Evolutionary conservation across 2,329 filamentous ascomycete genomes (phyloP).

Genomic region (Diplodia intermedia): DNA sequence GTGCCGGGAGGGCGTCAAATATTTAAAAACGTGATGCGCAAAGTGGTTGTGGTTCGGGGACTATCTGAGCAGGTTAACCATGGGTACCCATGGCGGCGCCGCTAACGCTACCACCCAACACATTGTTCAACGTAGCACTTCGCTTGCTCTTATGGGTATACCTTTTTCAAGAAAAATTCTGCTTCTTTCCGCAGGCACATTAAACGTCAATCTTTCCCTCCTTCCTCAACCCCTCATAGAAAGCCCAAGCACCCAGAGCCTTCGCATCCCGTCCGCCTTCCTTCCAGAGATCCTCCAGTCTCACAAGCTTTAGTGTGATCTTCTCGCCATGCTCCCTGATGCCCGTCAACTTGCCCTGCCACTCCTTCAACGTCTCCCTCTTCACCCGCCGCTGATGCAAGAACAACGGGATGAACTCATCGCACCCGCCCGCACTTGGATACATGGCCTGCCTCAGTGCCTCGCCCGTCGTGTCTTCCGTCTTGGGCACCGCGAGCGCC

Average conservation of each 20-base stretch:
- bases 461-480: slow-evolving; percentile 38
- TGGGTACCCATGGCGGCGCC: no score
- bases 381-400: slow-evolving; percentile 62
- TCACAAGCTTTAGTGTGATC: slow-evolving; percentile 64
- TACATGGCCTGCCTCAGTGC: slow-evolving; percentile 59
- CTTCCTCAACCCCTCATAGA: slow-evolving; percentile 61
- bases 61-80: no score
- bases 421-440: slow-evolving; percentile 62
- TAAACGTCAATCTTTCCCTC: slow-evolving; percentile 51
- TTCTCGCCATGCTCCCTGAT: slow-evolving; percentile 63
- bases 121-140: no score
- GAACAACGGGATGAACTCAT: slow-evolving; percentile 66
- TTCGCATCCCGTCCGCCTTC: slow-evolving; percentile 64
- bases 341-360: slow-evolving; percentile 62
- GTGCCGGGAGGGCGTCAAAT: no score
- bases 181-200: neutral
- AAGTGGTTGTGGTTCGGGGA: no score
- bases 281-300: slow-evolving; percentile 60
- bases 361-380: slow-evolving; percentile 55
- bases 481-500: slow-evolving; percentile 53
- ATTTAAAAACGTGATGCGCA: no score
- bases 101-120: no score
- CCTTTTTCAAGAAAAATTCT: no score
- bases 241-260: slow-evolving; percentile 60
- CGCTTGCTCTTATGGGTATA: no score